A percentile compares a stretch with the other conserved stretches of the same genome.
These are phyloP conservation scores for Dendrobium huoshanense DNA, from an alignment of 106 monocot species.

Conservation along the genomic window DNA sequence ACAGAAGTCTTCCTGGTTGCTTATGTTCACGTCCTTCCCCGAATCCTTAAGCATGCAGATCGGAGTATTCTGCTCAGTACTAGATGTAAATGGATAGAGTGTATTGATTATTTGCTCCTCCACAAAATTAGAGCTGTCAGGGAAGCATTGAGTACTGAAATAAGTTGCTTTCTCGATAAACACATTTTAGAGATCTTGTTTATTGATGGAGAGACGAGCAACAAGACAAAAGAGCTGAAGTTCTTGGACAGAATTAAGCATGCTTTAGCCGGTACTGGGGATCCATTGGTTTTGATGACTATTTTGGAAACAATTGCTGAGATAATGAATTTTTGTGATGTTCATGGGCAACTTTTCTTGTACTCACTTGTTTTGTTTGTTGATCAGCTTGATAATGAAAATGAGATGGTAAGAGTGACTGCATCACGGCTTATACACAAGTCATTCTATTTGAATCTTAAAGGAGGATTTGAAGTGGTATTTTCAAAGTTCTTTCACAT, in stretches of 20 bases:
- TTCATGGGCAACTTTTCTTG: slow-evolving; percentile 47
- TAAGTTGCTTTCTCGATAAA: slow-evolving; percentile 56
- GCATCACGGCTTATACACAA: slow-evolving; percentile 60
- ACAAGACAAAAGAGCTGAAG: slow-evolving; percentile 40
- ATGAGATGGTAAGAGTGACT: slow-evolving; percentile 42
- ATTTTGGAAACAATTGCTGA: slow-evolving; percentile 55
- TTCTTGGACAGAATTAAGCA: slow-evolving; percentile 61
- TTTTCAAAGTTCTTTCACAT: slow-evolving; percentile 56
- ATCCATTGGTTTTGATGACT: slow-evolving; percentile 58
- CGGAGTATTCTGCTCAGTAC: slow-evolving; percentile 26
- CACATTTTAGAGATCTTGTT: slow-evolving; percentile 48
- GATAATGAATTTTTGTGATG: slow-evolving; percentile 59
- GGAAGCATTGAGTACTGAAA: slow-evolving; percentile 66
- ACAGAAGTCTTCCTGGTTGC: slow-evolving; percentile 43
- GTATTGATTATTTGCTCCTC: slow-evolving; percentile 60
- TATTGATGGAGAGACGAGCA: slow-evolving; percentile 20
- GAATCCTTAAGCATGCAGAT: slow-evolving; percentile 65
- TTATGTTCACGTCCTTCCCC: slow-evolving; percentile 49
- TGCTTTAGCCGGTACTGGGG: slow-evolving; percentile 51
- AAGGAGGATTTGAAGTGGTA: slow-evolving; percentile 68
- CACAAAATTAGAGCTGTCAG: slow-evolving; percentile 70
- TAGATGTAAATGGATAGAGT: slow-evolving; percentile 62
- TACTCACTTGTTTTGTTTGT: slow-evolving; percentile 65
- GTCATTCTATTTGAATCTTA: slow-evolving; percentile 32
- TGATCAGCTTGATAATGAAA: slow-evolving; percentile 67